These are phyloP conservation scores for Fusarium torreyae DNA, from an alignment of 2,329 filamentous ascomycete genomes.

Conservation along the genomic window DNA sequence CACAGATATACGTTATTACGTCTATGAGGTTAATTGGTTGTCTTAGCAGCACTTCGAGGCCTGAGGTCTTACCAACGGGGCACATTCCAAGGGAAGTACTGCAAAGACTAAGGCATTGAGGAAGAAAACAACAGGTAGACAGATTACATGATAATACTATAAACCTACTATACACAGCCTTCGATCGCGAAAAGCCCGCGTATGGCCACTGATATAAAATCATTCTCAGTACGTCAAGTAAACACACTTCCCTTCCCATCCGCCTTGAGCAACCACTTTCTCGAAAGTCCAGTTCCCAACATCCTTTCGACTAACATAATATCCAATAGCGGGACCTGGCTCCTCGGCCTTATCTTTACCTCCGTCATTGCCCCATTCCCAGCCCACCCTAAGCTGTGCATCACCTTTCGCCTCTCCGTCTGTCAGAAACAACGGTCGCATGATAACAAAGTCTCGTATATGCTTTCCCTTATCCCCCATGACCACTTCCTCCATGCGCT, in stretches of 20 bases:
- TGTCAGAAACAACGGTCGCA: not conserved
- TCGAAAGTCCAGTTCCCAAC: not conserved
- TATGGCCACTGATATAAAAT: no score
- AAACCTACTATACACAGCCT: no score
- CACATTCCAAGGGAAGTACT: no score
- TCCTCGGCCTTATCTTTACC: not conserved
- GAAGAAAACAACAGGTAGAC: no score
- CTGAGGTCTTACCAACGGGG: no score
- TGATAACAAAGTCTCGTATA: not conserved
- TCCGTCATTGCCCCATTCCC: not conserved
- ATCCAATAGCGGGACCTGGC: not conserved
- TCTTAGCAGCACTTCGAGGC: no score
- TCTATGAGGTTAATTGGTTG: no score
- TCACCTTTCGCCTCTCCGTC: not conserved
- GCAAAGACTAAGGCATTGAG: no score
- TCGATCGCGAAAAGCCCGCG: no score
- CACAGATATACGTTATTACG: no score
- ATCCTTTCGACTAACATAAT: not conserved
- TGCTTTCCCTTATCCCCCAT: not conserved
- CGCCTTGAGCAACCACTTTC: not conserved
- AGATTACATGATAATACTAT: no score
- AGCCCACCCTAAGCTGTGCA: not conserved
- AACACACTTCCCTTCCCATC: constrained; percentile 6
- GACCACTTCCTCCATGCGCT: not conserved
- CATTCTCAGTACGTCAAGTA: not conserved